Evolutionary conservation across 192 early-diverging fungal genomes (phyloP).

Genomic region (Polychytrium aggregatum): DNA sequence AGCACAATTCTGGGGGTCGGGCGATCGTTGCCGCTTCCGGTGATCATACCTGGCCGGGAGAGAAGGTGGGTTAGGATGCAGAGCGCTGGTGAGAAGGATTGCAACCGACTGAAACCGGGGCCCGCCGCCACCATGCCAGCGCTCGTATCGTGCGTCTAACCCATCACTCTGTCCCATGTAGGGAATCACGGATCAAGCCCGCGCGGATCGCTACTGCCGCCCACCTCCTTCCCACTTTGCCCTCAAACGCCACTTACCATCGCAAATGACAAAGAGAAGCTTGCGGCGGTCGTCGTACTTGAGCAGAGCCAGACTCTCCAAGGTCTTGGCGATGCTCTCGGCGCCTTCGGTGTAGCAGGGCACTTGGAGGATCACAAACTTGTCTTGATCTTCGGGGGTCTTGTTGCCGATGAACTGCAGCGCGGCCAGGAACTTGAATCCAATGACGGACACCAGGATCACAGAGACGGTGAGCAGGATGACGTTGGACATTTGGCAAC

Average conservation of each 20-base stretch:
- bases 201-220: too few species aligned
- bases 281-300: slow-evolving; percentile 75
- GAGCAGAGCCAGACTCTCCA: slow-evolving; percentile 77
- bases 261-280: slow-evolving; percentile 75
- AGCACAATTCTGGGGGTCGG: slow-evolving; percentile 75
- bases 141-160: too few species aligned
- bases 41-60: slow-evolving; percentile 41
- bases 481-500: slow-evolving; percentile 74
- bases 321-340: slow-evolving; percentile 42
- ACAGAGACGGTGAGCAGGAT: slow-evolving; percentile 68
- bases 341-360: slow-evolving; percentile 83
- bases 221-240: too few species aligned
- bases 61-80: too few species aligned
- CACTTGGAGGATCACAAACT: slow-evolving; percentile 70
- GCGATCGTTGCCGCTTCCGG: slow-evolving; percentile 64
- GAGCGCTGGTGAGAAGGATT: too few species aligned
- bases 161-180: not conserved
- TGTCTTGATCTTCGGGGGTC: slow-evolving; percentile 75
- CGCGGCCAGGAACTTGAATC: slow-evolving; percentile 92
- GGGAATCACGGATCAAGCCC: too few species aligned
- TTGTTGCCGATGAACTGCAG: slow-evolving; percentile 64
- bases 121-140: too few species aligned
- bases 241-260: slow-evolving; percentile 39
- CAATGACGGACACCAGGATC: slow-evolving; percentile 72
- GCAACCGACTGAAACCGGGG: too few species aligned